Evolutionary conservation across 2,329 filamentous ascomycete genomes (phyloP), one percentile per base, ranked within the genome.

Genomic region (Onygenales sp.): DNA sequence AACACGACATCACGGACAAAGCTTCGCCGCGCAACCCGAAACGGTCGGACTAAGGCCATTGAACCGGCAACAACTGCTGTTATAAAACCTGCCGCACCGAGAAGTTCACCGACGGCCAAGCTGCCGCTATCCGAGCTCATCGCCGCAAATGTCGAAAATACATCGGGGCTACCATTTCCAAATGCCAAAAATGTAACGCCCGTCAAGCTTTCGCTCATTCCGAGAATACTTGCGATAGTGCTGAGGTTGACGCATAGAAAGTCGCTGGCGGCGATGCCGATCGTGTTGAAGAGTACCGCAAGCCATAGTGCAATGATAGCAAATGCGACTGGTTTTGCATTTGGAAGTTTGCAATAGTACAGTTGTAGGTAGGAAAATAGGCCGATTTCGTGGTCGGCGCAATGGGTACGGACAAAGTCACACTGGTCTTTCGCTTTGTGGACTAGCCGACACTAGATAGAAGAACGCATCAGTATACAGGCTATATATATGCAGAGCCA

Each of bases 111-210:
- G 42, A 98, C 84, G 1, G 93, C 93, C 77, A 98, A 81, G 73
- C 91, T 94, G n/a, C 92, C 92, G 67, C 91, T 96, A 65, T 97
- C 89, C 27, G 91, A 95, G 64, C 85, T 85, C 89, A 98, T 97
- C 61, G 93, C 94, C 13, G 93, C 93, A 72, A 98, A 97, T 2
- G 93, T 98, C 60, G 91, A 96, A 71, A 98, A 98, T 45, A 98
- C 91, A 70, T 98, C 93, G 2, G 93, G 93, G 57, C 92, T 97
- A 51, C 93, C 93, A 75, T 98, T 98, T 59, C 93, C 93, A 71
- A 98, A 94, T 7, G 93, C 93, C 51, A 98, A 75, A 64, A 98
- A 95, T 0, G 93, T 98, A 32, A 98, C 94, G 38, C 93, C 93
- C 0, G 93, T 90, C 71, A 98, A 79, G 68, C 89, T 97, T 74